Conservation (phyloP, 2,329 filamentous ascomycete genomes). For the Fusarium sp. region DNA sequence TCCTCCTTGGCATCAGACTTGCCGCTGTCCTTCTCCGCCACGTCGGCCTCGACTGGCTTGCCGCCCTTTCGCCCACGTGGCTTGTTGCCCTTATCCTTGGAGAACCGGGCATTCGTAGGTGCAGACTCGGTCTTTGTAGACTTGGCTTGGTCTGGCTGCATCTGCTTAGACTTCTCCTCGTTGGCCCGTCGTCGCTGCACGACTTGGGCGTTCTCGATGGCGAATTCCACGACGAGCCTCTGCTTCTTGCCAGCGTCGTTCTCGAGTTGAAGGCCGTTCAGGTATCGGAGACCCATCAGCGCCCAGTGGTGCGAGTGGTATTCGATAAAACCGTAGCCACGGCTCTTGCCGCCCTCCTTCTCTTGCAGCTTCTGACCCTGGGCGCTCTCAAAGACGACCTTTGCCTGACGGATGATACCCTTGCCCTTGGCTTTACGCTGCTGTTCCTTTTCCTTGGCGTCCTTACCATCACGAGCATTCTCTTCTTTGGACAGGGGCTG, state of each 20-base stretch:
- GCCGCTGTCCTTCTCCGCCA: slow-evolving; percentile 38
- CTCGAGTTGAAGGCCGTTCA: slow-evolving; percentile 77
- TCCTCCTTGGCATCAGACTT: slow-evolving; percentile 51
- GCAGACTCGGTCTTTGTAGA: slow-evolving; percentile 23
- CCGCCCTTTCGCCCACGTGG: slow-evolving; percentile 29
- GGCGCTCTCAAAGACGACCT: slow-evolving; percentile 89
- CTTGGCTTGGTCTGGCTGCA: slow-evolving; percentile 37
- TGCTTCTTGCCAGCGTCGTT: slow-evolving; percentile 78
- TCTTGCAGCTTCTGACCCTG: slow-evolving; percentile 86
- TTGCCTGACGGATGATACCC: slow-evolving; percentile 88
- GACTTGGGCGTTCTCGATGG: slow-evolving; percentile 97
- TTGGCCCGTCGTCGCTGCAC: slow-evolving; percentile 71
- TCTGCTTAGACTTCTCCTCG: slow-evolving; percentile 48
- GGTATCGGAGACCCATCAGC: slow-evolving; percentile 90
- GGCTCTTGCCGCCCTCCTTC: slow-evolving; percentile 77
- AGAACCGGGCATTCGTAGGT: slow-evolving; percentile 23
- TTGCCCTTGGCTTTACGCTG: slow-evolving; percentile 82
- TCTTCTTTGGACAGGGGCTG: slow-evolving; percentile 90
- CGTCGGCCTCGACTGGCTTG: slow-evolving; percentile 18
- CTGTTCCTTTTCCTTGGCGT: slow-evolving; percentile 81
- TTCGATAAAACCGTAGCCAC: slow-evolving; percentile 97
- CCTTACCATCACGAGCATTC: slow-evolving; percentile 76
- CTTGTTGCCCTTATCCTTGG: slow-evolving; percentile 33
- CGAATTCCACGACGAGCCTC: slow-evolving; percentile 92
- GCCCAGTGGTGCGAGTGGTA: slow-evolving; percentile 94